Conservation (phyloP, 1,139 yeast species). For the Zygoascus meyerae region DNA sequence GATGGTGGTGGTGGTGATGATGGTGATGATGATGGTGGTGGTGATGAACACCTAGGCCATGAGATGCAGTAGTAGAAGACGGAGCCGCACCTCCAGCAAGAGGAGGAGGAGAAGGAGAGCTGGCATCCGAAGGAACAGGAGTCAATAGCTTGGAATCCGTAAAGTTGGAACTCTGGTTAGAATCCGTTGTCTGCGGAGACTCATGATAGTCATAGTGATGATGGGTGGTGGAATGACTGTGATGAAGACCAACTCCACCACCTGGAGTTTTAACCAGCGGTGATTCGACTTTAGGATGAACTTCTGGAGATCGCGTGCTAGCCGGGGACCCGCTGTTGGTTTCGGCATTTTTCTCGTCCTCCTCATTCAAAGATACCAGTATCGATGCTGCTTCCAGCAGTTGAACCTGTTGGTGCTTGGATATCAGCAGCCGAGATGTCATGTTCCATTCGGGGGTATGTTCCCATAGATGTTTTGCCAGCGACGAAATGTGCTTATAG, state of each 20-base stretch:
- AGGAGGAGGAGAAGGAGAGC: constrained; percentile 18
- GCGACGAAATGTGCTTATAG: constrained; percentile 75
- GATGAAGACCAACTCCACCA: not conserved
- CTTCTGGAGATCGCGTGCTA: constrained; percentile 1
- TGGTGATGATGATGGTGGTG: constrained; percentile 12
- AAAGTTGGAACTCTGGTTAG: constrained; percentile 6
- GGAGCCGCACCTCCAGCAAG: constrained; percentile 7
- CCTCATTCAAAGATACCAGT: constrained; percentile 73
- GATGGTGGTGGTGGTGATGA: constrained; percentile 8
- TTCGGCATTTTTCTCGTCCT: constrained; percentile 25
- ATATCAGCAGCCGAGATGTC: constrained; percentile 69
- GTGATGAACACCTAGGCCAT: not conserved
- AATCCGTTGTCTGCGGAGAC: constrained; percentile 8
- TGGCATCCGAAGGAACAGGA: constrained; percentile 12
- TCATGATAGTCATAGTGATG: constrained; percentile 12
- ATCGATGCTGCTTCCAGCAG: constrained; percentile 83
- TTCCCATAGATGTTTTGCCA: constrained; percentile 74
- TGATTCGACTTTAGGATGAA: constrained; percentile 8
- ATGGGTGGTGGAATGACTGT: not conserved
- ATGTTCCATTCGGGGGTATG: constrained; percentile 92
- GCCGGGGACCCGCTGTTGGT: not conserved
- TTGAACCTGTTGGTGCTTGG: constrained; percentile 91
- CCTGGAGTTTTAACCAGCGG: constrained; percentile 1
- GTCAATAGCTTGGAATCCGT: constrained; percentile 7
- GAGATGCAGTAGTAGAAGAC: not conserved